Base-by-base conservation (phyloP, 163 green algal genomes). In the Volvox carteri region DNA sequence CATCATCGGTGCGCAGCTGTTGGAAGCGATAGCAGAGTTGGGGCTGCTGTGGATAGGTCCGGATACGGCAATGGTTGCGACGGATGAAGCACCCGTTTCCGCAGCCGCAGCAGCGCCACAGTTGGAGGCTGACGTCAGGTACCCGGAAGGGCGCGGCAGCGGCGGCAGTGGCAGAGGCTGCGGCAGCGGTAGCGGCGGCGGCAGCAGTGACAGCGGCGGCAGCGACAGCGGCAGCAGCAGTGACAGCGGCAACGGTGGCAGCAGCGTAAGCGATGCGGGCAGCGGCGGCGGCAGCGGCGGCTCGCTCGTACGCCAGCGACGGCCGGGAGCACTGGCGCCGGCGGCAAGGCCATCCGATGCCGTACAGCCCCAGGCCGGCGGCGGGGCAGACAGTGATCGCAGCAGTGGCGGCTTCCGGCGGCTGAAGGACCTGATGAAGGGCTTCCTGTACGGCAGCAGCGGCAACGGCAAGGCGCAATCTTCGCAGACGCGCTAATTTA, bases 361-460 rank as follows among this genome's bases (percentile, higher is more conserved):
- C n/a, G n/a, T n/a, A n/a, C n/a, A n/a, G n/a, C n/a, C n/a, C n/a
- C n/a, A n/a, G n/a, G n/a, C n/a, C n/a, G n/a, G n/a, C n/a, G 25
- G 67, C 33, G 25, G 67, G 4, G 7, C 1, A 35, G 37, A 37
- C 33, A 76, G 67, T 35, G 33, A 4, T 12, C 18, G 67, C 67
- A 76, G 67, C 67, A 37, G 67, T 48, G 9, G 67, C n/a, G 33
- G 35, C n/a, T 35, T 46, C 7, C 67, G 67, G 30, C 23, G 6
- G 42, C 42, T 78, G 18, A 78, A 78, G 70, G 41, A 33, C 39
- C 39, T 44, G 70, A 28, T 78, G 2, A 78, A 78, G 70, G 39
- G 70, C 21, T 23, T 78, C 11, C 12, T 78, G 39, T 7, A 12
- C 39, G 70, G 70, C 21, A 58, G 39, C 70, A 78, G 25, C 33